Evolutionary conservation across 768 basidiomycete genomes (phyloP), one percentile per base, ranked within the genome.

Genomic region (Russula brevipes): DNA sequence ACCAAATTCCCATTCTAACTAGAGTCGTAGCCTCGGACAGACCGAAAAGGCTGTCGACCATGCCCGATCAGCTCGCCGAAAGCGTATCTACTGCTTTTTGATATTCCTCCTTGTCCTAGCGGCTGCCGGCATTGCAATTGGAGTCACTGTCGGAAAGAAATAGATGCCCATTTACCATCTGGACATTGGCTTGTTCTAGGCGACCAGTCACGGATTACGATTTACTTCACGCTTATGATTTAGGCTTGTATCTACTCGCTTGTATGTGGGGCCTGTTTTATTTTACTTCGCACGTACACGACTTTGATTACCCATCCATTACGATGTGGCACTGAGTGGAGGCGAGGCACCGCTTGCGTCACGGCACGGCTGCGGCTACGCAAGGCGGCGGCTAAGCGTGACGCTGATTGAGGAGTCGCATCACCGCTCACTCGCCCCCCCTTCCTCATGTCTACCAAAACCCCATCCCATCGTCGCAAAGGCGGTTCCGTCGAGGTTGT

Each of bases 61-160:
- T 65, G 89, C 89, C 0, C 79, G 85, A 12, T 74, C 79, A 31
- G 89, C 90, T 9, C 83, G 94, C 61, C 85, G 83, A 70, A 91
- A 87, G 76, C 85, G 91, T 64, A 91, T 89, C 89, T 89, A 89
- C 76, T 94, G 90, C 74, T 92, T 94, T 73, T 76, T 80, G 69
- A 77, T 89, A 54, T 72, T 80, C 57, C 64, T 92, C 33, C 63
- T 85, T 59, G 74, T 88, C 64, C 65, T 82, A 57, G 77, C 76
- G 57, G 78, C 88, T 65, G 73, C 89, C 52, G 90, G 78, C 0
- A 73, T 86, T 57, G 82, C 83, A 46, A 77, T 88, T 53, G 86
- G 79, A 30, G 74, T 87, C 30, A 75, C 54, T 9, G 68, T 72
- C 55, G 64, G 66, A 42, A 64, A 66, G 9, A 61, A 68, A 33